Evolutionary conservation across 2,329 filamentous ascomycete genomes (phyloP).

Genomic region (Emergomyces pasteurianus): DNA sequence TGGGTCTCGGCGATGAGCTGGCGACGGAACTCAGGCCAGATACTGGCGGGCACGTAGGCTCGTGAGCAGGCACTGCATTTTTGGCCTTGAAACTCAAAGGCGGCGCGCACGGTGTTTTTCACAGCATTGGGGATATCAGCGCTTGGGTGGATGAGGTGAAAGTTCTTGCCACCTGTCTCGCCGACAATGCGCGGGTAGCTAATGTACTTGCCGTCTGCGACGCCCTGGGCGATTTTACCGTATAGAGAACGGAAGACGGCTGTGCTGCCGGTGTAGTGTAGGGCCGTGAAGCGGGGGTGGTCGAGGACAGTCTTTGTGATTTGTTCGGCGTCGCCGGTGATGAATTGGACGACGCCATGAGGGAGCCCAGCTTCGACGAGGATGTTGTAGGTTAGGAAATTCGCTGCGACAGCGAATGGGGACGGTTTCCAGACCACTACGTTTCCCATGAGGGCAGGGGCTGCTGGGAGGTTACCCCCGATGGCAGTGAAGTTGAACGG

Average conservation of each 20-base stretch:
- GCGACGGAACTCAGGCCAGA: constrained; percentile 60
- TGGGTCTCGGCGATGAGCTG: constrained; percentile 56
- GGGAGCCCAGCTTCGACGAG: constrained; percentile 84
- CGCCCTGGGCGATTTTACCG: constrained; percentile 69
- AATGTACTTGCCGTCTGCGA: constrained; percentile 69
- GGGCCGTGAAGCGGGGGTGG: constrained; percentile 72
- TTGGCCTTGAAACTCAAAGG: constrained; percentile 84
- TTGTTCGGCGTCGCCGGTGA: constrained; percentile 76
- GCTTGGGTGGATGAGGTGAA: constrained; percentile 67
- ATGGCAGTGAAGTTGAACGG: constrained; percentile 98
- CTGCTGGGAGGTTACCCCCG: constrained; percentile 70
- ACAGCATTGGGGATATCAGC: constrained; percentile 70
- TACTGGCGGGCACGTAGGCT: constrained; percentile 62
- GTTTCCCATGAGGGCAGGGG: constrained; percentile 82
- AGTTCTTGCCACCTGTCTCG: constrained; percentile 90
- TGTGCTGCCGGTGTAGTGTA: constrained; percentile 92
- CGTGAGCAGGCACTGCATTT: constrained; percentile 82
- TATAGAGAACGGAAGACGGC: constrained; percentile 82
- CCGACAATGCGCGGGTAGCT: constrained; percentile 82
- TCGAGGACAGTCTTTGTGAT: constrained; percentile 66
- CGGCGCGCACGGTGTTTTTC: constrained; percentile 70
- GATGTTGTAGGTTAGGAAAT: constrained; percentile 83
- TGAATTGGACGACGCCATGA: constrained; percentile 81
- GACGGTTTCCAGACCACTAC: constrained; percentile 97
- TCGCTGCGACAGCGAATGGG: constrained; percentile 74